Evolutionary conservation across 495 filamentous ascomycete genomes (phyloP), one percentile per base, ranked within the genome.

Genomic region (Rhizodiscina lignyota): DNA sequence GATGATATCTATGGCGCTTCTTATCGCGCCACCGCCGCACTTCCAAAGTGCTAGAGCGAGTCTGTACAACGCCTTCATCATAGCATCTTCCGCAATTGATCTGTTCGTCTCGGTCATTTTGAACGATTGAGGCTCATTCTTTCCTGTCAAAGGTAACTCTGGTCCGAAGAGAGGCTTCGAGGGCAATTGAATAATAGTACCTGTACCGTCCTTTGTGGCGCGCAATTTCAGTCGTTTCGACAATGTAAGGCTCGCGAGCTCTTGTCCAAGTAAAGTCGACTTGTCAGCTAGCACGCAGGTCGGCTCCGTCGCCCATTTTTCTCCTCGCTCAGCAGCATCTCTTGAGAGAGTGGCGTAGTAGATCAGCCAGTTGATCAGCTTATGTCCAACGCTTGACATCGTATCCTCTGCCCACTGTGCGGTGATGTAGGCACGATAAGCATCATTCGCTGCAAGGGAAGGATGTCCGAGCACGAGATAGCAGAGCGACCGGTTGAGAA

Each of bases 401-500:
- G n/a, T n/a, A n/a, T n/a, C n/a, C n/a, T n/a, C n/a, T n/a, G n/a
- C n/a, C n/a, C n/a, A n/a, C 4, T 40, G 3, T 15, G 32, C 34
- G 8, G 24, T 34, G 18, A 50, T 6, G 11, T 37, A 23, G 4
- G 51, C 51, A 18, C 53, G 51, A 24, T 48, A 43, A 2, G 48
- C 51, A 34, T 55, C 53, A 4, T 37, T 23, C 6, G 35, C 51
- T 1, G 52, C 53, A n/a, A 56, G 47, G 15, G 44, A 29, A 11
- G 47, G 47, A 30, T 33, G 43, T 5, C 37, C 39, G 5, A 47
- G 35, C 6, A 30, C 3, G 1, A 53, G 15, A 29, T 54, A 51
- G 35, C 52, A 53, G 0, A 56, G 39, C n/a, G 43, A 38, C 4
- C 53, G 51, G 37, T 56, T 56, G 17, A 55, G 49, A 21, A 56